These are phyloP conservation scores for Paramecium sonneborni DNA, from an alignment of 73 alveolate genomes.

Conservation along the genomic window DNA sequence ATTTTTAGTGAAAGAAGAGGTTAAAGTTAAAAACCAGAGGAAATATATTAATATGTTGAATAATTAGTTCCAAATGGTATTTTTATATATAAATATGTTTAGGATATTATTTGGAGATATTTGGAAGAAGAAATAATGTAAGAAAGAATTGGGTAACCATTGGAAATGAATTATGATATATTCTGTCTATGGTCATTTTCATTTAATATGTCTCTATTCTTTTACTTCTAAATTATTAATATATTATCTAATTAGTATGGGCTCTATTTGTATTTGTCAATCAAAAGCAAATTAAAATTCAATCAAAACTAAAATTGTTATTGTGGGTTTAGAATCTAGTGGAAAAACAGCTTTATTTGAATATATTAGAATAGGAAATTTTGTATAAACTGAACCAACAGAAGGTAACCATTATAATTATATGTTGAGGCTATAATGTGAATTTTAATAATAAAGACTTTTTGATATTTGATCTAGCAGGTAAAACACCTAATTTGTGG, in stretches of 20 bases:
- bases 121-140: slow-evolving; percentile 90
- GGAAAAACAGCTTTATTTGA: slow-evolving; percentile 85
- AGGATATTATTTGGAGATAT: slow-evolving; percentile 82
- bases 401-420: slow-evolving; percentile 80
- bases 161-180: slow-evolving; percentile 83
- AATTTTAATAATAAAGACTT: slow-evolving; percentile 32
- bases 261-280: neutral
- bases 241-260: neutral
- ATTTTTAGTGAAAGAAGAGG: slow-evolving; percentile 83
- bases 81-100: neutral
- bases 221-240: neutral
- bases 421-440: slow-evolving; percentile 40
- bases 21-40: slow-evolving; percentile 88
- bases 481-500: slow-evolving; percentile 82
- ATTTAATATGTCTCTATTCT: too few species aligned
- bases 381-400: slow-evolving; percentile 76
- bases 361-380: slow-evolving; percentile 68
- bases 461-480: slow-evolving; percentile 93
- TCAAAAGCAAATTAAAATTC: neutral
- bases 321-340: slow-evolving; percentile 83
- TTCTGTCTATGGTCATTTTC: neutral
- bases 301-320: slow-evolving; percentile 65
- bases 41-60: slow-evolving; percentile 83
- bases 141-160: slow-evolving; percentile 88
- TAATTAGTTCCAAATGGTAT: slow-evolving; percentile 82